Conservation (phyloP, 768 basidiomycete species). For the Mycena latifolia region DNA sequence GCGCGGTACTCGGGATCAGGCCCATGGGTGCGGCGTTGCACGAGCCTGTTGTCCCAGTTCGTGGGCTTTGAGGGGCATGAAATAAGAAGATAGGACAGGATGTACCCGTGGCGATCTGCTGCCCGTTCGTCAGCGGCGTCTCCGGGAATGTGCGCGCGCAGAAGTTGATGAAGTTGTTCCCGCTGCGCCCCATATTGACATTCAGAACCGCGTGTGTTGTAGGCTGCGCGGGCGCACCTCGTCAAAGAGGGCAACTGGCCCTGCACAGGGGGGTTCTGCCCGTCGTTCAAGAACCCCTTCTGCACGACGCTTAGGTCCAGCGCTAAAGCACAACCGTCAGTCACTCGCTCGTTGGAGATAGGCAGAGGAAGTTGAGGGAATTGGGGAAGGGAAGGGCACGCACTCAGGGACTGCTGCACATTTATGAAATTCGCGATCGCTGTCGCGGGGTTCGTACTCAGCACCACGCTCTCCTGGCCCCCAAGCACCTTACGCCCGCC, state of each 20-base stretch:
- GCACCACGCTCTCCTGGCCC: no score
- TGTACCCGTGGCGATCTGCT: neutral
- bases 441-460: no score
- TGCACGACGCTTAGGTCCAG: conserved; percentile 1
- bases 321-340: no score
- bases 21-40: conserved; percentile 9
- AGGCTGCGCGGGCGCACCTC: no score
- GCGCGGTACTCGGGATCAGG: neutral
- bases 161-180: conserved; percentile 10
- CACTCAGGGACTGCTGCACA: no score
- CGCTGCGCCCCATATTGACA: neutral
- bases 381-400: no score
- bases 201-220: no score
- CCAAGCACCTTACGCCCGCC: no score
- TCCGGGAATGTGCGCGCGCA: neutral
- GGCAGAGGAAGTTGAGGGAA: no score
- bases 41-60: neutral
- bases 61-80: neutral
- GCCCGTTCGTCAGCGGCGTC: neutral
- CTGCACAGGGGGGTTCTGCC: neutral
- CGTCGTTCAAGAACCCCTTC: neutral
- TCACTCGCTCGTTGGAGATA: no score
- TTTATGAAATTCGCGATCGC: no score
- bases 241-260: neutral
- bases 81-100: neutral